Evolutionary conservation across 2,329 filamentous ascomycete species (phyloP), one percentile per base, ranked within the genome.

Genomic region (Zymoseptoria passerinii): DNA sequence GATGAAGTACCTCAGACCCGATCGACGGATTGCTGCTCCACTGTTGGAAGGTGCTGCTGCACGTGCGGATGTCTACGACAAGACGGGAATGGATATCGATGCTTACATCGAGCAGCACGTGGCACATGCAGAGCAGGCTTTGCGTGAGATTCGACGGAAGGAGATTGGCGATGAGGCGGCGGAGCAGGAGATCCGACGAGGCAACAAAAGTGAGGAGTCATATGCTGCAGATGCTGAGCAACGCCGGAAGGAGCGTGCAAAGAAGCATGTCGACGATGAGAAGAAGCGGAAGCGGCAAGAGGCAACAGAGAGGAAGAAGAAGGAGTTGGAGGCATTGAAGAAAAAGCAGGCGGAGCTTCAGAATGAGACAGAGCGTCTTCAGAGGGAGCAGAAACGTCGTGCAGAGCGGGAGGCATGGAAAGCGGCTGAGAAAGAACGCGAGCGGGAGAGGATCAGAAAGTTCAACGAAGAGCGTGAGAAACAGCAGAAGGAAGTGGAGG

Each of bases 11-110:
- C 80, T 92, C 3, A 86, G 85, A 16, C 82, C 90, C 54, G 87
- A 91, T 67, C 85, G 86, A 18, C 80, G 83, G 59, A 89, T 91
- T 70, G 87, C 88, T 3, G 84, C 86, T 1, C 83, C 87, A 0
- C 80, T 95, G 4, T 85, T 92, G 48, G 88, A 92, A 70, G 89
- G 89, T 58, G 87, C 87, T 0, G 82, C 90, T 18, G 88, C 92
- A 67, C 83, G 89, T 61, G 86, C 84, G 19, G 86, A 87, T 27
- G 83, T 91, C 28, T 94, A 92, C 67, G 83, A 86, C 60, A 83
- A 83, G 65, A 87, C 87, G 0, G 83, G 89, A 66, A 78, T 81
- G 7, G 82, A 85, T 53, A 84, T 92, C 53, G 82, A 85, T 60
- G 77, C 81, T 28, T 77, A 90, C 59, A 87, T 92, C 58, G 83